Conservation (phyloP, 2,329 filamentous ascomycete species). For the Diaporthe aspalathi region DNA sequence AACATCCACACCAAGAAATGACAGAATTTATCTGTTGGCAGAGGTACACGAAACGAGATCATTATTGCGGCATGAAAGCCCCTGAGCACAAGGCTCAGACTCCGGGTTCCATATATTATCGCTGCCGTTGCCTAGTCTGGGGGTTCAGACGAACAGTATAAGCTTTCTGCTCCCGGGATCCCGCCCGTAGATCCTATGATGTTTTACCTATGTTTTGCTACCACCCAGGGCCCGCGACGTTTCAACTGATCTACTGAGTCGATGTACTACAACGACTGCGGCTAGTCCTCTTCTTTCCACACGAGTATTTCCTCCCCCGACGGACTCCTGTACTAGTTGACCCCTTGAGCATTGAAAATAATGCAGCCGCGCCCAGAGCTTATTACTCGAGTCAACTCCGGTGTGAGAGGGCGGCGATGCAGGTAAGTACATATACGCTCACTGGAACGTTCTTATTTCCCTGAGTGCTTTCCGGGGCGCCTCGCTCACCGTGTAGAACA, state of each 20-base stretch:
- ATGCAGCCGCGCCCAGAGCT: slow-evolving; percentile 15
- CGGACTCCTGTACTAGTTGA: not conserved
- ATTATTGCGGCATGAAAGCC: not conserved
- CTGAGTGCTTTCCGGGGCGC: not conserved
- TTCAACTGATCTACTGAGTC: slow-evolving; percentile 25
- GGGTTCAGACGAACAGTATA: not conserved
- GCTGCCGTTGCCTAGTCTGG: not conserved
- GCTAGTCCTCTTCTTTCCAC: not conserved
- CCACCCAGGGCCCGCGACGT: slow-evolving; percentile 19
- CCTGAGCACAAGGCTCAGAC: not conserved
- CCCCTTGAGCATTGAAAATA: slow-evolving; percentile 2
- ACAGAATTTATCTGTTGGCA: not conserved
- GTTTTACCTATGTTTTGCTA: slow-evolving; percentile 20
- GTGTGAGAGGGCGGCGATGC: not conserved
- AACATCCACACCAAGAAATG: not conserved
- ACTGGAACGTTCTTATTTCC: not conserved
- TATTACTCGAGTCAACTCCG: slow-evolving; percentile 15
- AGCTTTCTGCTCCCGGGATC: slow-evolving; percentile 19
- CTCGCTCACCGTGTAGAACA: too few species aligned
- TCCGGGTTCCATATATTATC: too few species aligned
- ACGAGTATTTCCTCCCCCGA: not conserved
- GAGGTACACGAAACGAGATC: not conserved
- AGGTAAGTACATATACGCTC: not conserved
- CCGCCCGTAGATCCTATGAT: slow-evolving; percentile 8
- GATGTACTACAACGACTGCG: not conserved